These are phyloP conservation scores for Achlya hypogyna DNA, from an alignment of 352 stramenopile genomes.

Conservation along the genomic window DNA sequence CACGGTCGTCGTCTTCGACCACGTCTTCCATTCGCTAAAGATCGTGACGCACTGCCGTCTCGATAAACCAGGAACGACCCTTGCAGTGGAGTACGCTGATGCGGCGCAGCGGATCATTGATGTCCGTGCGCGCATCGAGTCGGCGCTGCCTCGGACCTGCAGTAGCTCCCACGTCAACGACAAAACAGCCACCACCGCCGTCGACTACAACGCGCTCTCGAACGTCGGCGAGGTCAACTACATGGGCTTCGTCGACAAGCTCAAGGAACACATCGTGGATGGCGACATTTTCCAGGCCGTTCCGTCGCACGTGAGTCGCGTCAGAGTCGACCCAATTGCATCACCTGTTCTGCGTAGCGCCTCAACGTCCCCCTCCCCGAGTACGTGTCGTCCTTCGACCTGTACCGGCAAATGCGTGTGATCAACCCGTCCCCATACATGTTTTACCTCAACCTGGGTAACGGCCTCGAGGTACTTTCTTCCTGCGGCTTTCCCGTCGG, in stretches of 20 bases:
- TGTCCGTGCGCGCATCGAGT: constrained; percentile 44
- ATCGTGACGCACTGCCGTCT: constrained; percentile 76
- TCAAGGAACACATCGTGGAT: constrained; percentile 84
- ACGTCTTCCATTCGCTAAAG: constrained; percentile 86
- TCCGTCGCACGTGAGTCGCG: constrained; percentile 33
- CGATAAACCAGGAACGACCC: constrained; percentile 38
- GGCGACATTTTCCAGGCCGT: constrained; percentile 87
- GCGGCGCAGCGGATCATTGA: constrained; percentile 64
- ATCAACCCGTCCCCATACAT: constrained; percentile 88
- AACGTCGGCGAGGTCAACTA: constrained; percentile 80
- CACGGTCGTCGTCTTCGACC: constrained; percentile 84
- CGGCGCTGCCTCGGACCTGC: constrained; percentile 42
- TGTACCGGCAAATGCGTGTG: constrained; percentile 84
- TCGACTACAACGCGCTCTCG: constrained; percentile 65
- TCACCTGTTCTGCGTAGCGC: constrained; percentile 31
- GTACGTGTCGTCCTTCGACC: constrained; percentile 58
- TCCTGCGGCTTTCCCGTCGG: background rate
- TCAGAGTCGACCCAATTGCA: background rate
- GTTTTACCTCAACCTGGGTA: constrained; percentile 80
- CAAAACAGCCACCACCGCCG: constrained; percentile 25
- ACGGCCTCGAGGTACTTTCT: constrained; percentile 49
- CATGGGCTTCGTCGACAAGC: constrained; percentile 78
- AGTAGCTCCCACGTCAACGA: constrained; percentile 49
- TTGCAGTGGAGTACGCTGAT: constrained; percentile 55
- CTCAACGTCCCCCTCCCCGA: constrained; percentile 55